Evolutionary conservation across 2,329 filamentous ascomycete species (phyloP), one percentile per base, ranked within the genome.

Genomic region (Diaporthe batatas): DNA sequence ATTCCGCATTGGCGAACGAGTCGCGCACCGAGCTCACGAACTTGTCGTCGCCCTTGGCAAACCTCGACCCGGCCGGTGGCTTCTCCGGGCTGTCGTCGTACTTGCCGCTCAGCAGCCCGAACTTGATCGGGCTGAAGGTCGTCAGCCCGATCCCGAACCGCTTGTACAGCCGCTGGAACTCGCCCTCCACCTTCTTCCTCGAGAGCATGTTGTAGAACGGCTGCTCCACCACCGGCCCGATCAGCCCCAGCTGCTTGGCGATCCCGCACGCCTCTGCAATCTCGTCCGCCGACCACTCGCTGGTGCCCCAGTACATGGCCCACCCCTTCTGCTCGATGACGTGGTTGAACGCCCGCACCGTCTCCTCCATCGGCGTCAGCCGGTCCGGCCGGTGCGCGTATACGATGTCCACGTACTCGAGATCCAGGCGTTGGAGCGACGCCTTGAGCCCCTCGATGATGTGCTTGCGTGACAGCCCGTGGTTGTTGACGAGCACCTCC

Each of bases 241-340:
- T 88, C 68, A 93, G 84, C 6, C 87, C 85, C 11, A 92, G 84
- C 76, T 86, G 85, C 73, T 90, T 87, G 29, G 91, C 90, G 74
- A 84, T 89, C 80, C 74, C 88, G 80, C 88, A 89, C 1, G 91
- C 91, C 73, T 90, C 86, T 7, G 87, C 86, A 77, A 93, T 92
- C 83, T 93, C 91, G 75, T 89, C 87, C n/a, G 91, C 90, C 71
- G 85, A 86, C 91, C 91, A 93, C 80, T 93, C 91, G 1, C 89
- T 91, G 0, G 91, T 93, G 51, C 91, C 91, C 91, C 91, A 93
- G 84, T 93, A 93, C 75, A 93, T 87, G 1, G 90, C 89, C 83
- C 92, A 90, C 72, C 92, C 92, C 10, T 86, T 86, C 77, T 71
- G 71, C n/a, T 91, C 86, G 78, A 94, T 92, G 49, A 93, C 83